Percentiles rank a stretch among this genome's conserved stretches.
Evolutionary conservation across 1,284 basidiomycete species (phyloP).

Genomic region (Ceraceosorus guamensis): DNA sequence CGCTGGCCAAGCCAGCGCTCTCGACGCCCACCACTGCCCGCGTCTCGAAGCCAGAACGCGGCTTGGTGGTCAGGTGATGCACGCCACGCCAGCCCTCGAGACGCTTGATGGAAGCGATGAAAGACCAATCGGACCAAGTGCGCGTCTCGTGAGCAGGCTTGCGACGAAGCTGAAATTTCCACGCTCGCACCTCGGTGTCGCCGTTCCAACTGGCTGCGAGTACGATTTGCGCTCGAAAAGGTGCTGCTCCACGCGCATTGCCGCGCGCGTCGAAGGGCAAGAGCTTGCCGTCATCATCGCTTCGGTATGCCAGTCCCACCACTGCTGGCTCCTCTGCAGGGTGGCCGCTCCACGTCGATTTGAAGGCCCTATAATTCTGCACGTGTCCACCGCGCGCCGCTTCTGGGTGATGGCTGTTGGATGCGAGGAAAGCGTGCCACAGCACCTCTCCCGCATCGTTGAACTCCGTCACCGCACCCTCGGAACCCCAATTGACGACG

Average conservation of each 20-base stretch:
- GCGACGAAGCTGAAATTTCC: background rate
- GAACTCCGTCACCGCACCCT: slow-evolving; percentile 2
- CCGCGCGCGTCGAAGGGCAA: background rate
- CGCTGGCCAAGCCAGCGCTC: background rate
- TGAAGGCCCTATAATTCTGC: slow-evolving; percentile 1
- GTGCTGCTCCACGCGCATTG: background rate
- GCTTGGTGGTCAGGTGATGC: background rate
- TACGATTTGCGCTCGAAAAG: background rate
- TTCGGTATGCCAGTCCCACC: background rate
- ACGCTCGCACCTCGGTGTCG: background rate
- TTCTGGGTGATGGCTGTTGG: background rate
- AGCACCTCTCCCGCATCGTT: background rate
- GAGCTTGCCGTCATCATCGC: background rate
- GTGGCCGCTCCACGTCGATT: background rate
- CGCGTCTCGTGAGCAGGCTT: background rate
- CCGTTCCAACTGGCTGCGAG: background rate
- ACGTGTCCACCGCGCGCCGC: background rate
- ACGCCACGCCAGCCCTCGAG: background rate
- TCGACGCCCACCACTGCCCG: background rate
- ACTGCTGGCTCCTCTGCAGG: background rate
- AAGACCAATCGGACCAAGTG: no score
- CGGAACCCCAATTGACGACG: slow-evolving; percentile 3
- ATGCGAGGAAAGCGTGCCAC: background rate
- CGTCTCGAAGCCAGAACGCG: background rate
- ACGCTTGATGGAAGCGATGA: no score